A percentile compares a stretch with the other conserved stretches of the same genome.
phyloP scores from a whole-genome alignment of 2,329 filamentous ascomycete species.

The Nannizziopsis arthrosporioides region DNA sequence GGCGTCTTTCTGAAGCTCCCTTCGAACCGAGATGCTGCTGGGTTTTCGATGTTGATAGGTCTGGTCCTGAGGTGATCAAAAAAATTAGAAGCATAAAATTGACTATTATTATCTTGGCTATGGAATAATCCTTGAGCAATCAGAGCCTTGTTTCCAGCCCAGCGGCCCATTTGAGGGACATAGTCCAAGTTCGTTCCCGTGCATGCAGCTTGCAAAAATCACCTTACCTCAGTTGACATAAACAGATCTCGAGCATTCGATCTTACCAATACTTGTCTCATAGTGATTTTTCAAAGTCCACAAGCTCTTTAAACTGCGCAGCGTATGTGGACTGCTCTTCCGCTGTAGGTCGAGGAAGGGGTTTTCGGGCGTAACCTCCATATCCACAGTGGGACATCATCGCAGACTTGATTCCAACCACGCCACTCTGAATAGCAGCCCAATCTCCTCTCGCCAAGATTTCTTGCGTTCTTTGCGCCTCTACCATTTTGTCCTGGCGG shows the following conservation, averaged over 20 bases:
- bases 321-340: constrained; percentile 95
- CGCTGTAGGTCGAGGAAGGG: constrained; percentile 41
- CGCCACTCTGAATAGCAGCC: constrained; percentile 56
- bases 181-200: no score
- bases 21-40: no score
- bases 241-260: neutral
- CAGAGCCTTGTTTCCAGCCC: no score
- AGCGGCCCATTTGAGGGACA: no score
- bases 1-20: no score
- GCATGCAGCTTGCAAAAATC: no score
- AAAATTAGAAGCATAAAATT: no score
- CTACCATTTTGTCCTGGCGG: constrained; percentile 45
- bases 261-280: neutral
- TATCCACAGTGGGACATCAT: constrained; percentile 54
- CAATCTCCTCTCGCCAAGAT: constrained; percentile 57
- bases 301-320: constrained; percentile 64
- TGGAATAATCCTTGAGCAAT: no score
- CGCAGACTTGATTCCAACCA: constrained; percentile 57
- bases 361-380: constrained; percentile 49
- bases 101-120: no score
- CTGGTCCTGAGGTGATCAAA: no score
- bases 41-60: no score
- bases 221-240: no score
- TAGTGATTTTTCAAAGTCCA: constrained; percentile 15
- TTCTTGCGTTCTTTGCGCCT: constrained; percentile 54